Conservation (phyloP, 768 basidiomycete genomes). For the Pholiota molesta region DNA sequence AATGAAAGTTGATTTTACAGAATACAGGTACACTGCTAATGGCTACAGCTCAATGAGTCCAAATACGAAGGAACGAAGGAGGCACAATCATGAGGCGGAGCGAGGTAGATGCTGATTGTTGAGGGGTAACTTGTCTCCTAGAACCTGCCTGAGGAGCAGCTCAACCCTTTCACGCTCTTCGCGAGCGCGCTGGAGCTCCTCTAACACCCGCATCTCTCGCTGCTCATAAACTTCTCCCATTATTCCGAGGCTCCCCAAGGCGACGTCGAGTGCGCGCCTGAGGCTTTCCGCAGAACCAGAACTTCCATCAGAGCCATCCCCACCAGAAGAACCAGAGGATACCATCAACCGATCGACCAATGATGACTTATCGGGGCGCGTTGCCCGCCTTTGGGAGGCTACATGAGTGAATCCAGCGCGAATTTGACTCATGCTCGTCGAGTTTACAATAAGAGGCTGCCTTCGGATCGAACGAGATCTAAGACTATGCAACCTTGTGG, state of each 20-base stretch:
- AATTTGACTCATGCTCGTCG: constrained; percentile 53
- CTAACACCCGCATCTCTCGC: constrained; percentile 68
- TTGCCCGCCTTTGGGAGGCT: constrained; percentile 53
- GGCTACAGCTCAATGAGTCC: not conserved
- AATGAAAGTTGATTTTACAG: too few relatives aligned
- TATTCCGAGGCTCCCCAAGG: constrained; percentile 65
- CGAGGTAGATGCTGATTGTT: not conserved
- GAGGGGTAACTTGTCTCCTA: constrained; percentile 39
- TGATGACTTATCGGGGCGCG: constrained; percentile 46
- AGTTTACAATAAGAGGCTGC: constrained; percentile 46
- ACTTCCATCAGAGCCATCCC: constrained; percentile 59
- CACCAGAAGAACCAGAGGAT: constrained; percentile 43
- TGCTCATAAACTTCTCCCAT: constrained; percentile 70
- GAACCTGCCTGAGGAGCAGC: constrained; percentile 64
- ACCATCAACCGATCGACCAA: constrained; percentile 53
- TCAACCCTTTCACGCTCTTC: constrained; percentile 73
- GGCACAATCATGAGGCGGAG: constrained; percentile 1
- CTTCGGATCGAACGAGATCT: constrained; percentile 73
- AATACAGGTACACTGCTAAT: too few relatives aligned
- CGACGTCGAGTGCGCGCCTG: constrained; percentile 66
- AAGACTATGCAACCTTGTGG: constrained; percentile 63
- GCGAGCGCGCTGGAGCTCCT: constrained; percentile 66
- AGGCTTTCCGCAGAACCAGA: constrained; percentile 64
- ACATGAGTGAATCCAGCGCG: constrained; percentile 62
- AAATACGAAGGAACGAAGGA: not conserved